A percentile compares a stretch with the other conserved stretches of the same genome.
phyloP scores from a whole-genome alignment of 176 grass and related monocot species.

The Tillandsia leiboldiana region DNA sequence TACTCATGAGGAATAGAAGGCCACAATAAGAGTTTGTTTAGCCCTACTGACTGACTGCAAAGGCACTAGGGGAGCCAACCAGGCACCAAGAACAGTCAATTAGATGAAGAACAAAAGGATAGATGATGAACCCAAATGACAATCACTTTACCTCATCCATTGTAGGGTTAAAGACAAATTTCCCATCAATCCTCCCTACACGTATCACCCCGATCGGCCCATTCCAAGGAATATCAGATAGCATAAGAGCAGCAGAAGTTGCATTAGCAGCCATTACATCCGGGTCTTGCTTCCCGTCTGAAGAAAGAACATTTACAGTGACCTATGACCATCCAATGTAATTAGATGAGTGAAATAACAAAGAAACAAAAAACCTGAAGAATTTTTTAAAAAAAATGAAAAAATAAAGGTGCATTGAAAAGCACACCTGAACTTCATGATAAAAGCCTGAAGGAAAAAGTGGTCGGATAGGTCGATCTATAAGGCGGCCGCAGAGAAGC shows the following conservation, averaged over 20 bases:
- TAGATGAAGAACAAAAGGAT: constrained; percentile 8
- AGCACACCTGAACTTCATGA: constrained; percentile 79
- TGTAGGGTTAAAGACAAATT: constrained; percentile 81
- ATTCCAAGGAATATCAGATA: constrained; percentile 97
- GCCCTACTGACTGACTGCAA: too few relatives aligned
- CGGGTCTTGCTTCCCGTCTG: constrained; percentile 91
- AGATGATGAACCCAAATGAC: neutral
- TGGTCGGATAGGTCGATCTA: constrained; percentile 86
- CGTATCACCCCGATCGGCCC: constrained; percentile 84
- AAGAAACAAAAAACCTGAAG: neutral
- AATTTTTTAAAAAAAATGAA: constrained; percentile 20
- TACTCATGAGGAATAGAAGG: too few relatives aligned
- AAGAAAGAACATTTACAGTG: constrained; percentile 73
- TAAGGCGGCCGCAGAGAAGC: constrained; percentile 86
- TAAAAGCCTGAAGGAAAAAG: constrained; percentile 92
- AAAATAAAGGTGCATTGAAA: constrained; percentile 10
- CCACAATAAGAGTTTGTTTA: too few relatives aligned
- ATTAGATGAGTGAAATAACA: constrained; percentile 12
- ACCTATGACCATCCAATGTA: constrained; percentile 31
- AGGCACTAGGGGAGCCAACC: too few relatives aligned
- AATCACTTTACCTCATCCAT: constrained; percentile 61
- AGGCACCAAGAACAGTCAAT: too few relatives aligned
- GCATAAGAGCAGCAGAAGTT: constrained; percentile 89
- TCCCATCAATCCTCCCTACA: constrained; percentile 86
- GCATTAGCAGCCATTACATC: constrained; percentile 99